Conservation (phyloP, 129 eudicot species). For the Artemisia tridentata region DNA sequence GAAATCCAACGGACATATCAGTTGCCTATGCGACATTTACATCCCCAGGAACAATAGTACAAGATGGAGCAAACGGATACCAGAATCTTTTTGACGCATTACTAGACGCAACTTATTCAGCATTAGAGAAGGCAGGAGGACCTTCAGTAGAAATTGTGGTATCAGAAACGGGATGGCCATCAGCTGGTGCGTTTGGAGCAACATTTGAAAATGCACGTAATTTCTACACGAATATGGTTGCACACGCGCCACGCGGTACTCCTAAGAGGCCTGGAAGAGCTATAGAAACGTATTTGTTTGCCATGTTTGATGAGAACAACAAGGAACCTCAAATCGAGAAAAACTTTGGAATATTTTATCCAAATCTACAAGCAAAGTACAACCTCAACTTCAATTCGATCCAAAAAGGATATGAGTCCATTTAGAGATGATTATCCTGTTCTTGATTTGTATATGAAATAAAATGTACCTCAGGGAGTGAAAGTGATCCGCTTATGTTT, state of each 20-base stretch:
- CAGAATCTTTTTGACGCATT: conserved; percentile 46
- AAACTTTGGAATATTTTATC: conserved; percentile 37
- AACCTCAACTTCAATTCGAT: conserved; percentile 30
- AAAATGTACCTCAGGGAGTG: neutral
- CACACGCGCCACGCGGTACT: conserved; percentile 32
- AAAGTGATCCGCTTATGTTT: neutral
- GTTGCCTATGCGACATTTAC: conserved; percentile 36
- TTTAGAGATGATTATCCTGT: neutral
- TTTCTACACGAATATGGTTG: conserved; percentile 32
- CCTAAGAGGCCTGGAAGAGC: conserved; percentile 40
- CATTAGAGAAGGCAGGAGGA: conserved; percentile 32
- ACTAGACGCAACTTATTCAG: conserved; percentile 32
- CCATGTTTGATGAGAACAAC: conserved; percentile 46
- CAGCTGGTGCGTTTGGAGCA: conserved; percentile 36
- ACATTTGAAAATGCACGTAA: conserved; percentile 37
- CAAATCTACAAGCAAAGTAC: conserved; percentile 38
- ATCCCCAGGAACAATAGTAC: conserved; percentile 33
- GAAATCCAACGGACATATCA: conserved; percentile 34
- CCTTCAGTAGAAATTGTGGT: conserved; percentile 31
- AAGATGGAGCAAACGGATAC: conserved; percentile 38
- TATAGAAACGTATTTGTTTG: conserved; percentile 39
- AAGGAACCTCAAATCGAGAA: conserved; percentile 42
- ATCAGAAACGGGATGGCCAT: conserved; percentile 46
- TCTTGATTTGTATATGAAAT: neutral
- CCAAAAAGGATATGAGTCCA: conserved; percentile 21